These are phyloP conservation scores for Paramecium tetraurelia DNA, from an alignment of 73 alveolate species.

Conservation along the genomic window DNA sequence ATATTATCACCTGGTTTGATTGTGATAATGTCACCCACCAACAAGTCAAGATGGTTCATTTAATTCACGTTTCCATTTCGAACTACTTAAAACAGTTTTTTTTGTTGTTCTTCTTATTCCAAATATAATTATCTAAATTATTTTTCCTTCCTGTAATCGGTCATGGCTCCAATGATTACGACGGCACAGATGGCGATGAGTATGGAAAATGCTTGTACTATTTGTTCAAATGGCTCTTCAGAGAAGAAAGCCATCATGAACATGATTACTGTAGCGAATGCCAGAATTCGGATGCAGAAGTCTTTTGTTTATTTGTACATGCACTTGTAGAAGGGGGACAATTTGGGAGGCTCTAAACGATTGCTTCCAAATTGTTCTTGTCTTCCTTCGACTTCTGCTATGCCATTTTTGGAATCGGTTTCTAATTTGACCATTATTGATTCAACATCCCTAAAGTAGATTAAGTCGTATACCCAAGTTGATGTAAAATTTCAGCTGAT, in stretches of 20 bases:
- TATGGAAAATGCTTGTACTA: slow-evolving; percentile 92
- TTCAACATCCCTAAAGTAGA: background rate
- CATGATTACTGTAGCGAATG: slow-evolving; percentile 91
- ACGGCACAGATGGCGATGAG: slow-evolving; percentile 84
- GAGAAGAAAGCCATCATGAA: slow-evolving; percentile 81
- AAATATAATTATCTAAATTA: slow-evolving; percentile 75
- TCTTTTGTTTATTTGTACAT: slow-evolving; percentile 86
- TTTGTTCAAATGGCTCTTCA: slow-evolving; percentile 67
- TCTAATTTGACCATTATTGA: background rate
- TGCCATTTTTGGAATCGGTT: slow-evolving; percentile 14
- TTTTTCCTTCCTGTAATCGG: slow-evolving; percentile 81
- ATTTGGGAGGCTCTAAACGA: background rate
- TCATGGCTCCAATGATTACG: slow-evolving; percentile 81
- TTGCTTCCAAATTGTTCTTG: background rate
- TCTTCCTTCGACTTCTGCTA: background rate
- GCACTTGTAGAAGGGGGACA: slow-evolving; percentile 25
- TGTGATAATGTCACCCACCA: slow-evolving; percentile 60
- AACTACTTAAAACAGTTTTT: slow-evolving; percentile 66
- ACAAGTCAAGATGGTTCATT: slow-evolving; percentile 60
- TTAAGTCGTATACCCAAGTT: background rate
- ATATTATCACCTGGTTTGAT: slow-evolving; percentile 64
- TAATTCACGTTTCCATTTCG: slow-evolving; percentile 74
- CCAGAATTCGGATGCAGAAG: slow-evolving; percentile 82
- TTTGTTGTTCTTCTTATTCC: slow-evolving; percentile 68
- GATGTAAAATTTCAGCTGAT: background rate